Conservation (phyloP, 2,329 filamentous ascomycete species). For the Trichoderma arundinaceum region DNA sequence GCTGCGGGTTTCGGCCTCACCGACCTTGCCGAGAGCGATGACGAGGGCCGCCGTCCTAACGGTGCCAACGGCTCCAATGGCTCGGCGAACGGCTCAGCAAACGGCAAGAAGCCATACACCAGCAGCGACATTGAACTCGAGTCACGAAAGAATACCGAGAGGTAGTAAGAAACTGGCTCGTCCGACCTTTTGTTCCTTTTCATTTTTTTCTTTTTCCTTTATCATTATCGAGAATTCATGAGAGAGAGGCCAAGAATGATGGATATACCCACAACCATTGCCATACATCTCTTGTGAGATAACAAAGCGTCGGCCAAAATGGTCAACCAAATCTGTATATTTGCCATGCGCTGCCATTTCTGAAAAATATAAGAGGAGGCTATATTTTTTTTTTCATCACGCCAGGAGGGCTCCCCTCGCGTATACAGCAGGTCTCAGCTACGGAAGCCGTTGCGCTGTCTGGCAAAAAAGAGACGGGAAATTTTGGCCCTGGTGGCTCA, state of each 20-base stretch:
- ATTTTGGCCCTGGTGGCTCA: neutral
- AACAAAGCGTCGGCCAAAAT: neutral
- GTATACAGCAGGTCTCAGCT: constrained; percentile 1
- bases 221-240: constrained; percentile 7
- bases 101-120: constrained; percentile 50
- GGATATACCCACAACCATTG: constrained; percentile 31
- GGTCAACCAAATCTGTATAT: constrained; percentile 24
- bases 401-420: too few relatives aligned
- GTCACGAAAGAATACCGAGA: constrained; percentile 51
- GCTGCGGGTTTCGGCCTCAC: constrained; percentile 74
- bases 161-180: constrained; percentile 34
- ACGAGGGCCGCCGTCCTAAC: constrained; percentile 50
- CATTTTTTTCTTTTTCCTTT: neutral
- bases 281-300: constrained; percentile 25
- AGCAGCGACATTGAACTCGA: constrained; percentile 57
- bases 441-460: neutral
- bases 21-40: constrained; percentile 78
- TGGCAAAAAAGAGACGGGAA: neutral
- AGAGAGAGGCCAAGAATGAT: constrained; percentile 22
- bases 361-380: neutral
- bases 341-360: constrained; percentile 14
- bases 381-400: neutral
- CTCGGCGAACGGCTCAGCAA: constrained; percentile 48
- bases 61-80: constrained; percentile 43
- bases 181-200: neutral